Percentiles rank a stretch among this genome's conserved stretches.
These are phyloP conservation scores for Trichoderma semiorbis DNA, from an alignment of 2,329 filamentous ascomycete species.

Conservation along the genomic window DNA sequence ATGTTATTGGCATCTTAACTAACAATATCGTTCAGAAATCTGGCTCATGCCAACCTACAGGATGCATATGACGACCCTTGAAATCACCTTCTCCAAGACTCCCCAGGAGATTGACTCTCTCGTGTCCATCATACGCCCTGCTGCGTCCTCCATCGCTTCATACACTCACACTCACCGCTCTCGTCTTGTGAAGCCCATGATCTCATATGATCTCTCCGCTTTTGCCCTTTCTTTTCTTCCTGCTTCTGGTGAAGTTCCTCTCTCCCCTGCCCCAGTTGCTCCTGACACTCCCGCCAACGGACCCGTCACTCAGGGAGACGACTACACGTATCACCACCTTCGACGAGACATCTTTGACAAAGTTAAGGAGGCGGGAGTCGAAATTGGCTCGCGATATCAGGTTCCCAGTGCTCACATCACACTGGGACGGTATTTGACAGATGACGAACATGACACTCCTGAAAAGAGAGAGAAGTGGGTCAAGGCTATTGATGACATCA, in stretches of 20 bases:
- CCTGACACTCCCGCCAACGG: constrained; percentile 31
- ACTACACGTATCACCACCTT: constrained; percentile 87
- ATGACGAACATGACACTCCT: constrained; percentile 58
- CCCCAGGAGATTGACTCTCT: constrained; percentile 63
- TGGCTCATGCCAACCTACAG: constrained; percentile 81
- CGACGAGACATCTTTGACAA: constrained; percentile 71
- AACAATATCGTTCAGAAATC: background rate
- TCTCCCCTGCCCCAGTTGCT: constrained; percentile 38
- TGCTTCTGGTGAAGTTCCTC: constrained; percentile 58
- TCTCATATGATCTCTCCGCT: constrained; percentile 82
- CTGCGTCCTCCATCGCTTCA: constrained; percentile 59
- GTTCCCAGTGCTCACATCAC: constrained; percentile 90
- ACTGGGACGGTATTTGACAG: constrained; percentile 72
- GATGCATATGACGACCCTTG: constrained; percentile 82
- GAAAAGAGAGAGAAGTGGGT: constrained; percentile 64
- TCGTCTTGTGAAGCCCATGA: constrained; percentile 73
- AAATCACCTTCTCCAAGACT: constrained; percentile 78
- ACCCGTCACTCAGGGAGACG: constrained; percentile 50
- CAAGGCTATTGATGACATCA: constrained; percentile 69
- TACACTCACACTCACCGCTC: constrained; percentile 65
- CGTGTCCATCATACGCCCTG: constrained; percentile 53
- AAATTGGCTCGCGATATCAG: constrained; percentile 74
- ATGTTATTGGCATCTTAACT: background rate
- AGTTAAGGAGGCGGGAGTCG: constrained; percentile 59
- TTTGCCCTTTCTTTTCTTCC: constrained; percentile 86